Evolutionary conservation across 345 rosid species (phyloP).

Genomic region (Rubroshorea leprosula): DNA sequence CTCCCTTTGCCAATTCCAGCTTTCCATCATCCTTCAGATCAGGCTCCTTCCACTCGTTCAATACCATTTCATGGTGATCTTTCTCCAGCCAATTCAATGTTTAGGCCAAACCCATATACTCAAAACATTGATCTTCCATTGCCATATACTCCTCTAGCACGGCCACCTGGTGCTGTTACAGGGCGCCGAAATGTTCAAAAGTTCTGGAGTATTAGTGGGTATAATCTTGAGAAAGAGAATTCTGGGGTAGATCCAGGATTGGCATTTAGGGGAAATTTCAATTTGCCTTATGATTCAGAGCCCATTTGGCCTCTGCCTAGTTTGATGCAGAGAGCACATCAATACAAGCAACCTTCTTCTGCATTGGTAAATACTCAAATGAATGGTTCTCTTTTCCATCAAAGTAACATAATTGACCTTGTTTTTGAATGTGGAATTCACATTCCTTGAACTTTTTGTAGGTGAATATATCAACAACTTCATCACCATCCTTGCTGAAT

Average conservation of each 20-base stretch:
- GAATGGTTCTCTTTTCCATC: neutral
- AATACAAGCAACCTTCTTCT: slow-evolving; percentile 26
- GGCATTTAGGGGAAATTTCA: slow-evolving; percentile 17
- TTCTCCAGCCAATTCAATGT: slow-evolving; percentile 19
- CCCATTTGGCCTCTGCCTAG: slow-evolving; percentile 31
- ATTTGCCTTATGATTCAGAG: slow-evolving; percentile 27
- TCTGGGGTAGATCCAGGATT: slow-evolving; percentile 28
- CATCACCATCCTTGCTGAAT: slow-evolving; percentile 31
- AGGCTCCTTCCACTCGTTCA: slow-evolving; percentile 19
- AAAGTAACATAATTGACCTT: too few species aligned
- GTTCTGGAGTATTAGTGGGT: slow-evolving; percentile 24
- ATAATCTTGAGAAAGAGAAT: slow-evolving; percentile 22
- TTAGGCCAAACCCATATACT: slow-evolving; percentile 17
- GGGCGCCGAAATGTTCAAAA: slow-evolving; percentile 15
- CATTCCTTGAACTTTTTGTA: slow-evolving; percentile 8
- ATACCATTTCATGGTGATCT: slow-evolving; percentile 19
- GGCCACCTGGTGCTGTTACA: slow-evolving; percentile 14
- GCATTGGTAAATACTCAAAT: slow-evolving; percentile 23
- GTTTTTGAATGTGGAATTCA: neutral
- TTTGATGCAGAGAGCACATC: slow-evolving; percentile 29
- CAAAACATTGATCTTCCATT: slow-evolving; percentile 18
- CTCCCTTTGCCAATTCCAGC: slow-evolving; percentile 20
- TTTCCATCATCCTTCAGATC: slow-evolving; percentile 17
- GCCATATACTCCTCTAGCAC: too few species aligned
- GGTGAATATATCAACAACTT: slow-evolving; percentile 43